These are phyloP conservation scores for Aotearoamyces nothofagi DNA, from an alignment of 2,329 filamentous ascomycete genomes.

Conservation along the genomic window DNA sequence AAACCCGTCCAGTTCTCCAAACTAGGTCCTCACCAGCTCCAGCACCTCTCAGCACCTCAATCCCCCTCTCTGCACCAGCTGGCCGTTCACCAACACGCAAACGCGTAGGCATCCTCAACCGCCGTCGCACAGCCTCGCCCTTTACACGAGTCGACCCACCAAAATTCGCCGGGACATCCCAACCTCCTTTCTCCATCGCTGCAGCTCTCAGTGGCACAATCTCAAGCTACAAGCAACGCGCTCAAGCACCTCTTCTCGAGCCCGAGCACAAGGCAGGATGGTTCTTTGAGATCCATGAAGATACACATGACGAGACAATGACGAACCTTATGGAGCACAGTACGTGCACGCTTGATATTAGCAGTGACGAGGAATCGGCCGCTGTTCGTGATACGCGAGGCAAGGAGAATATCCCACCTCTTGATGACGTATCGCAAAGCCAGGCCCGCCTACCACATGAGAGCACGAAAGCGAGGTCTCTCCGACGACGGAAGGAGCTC, in stretches of 20 bases:
- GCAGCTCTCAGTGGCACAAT: conserved; percentile 69
- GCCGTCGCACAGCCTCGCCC: conserved; percentile 46
- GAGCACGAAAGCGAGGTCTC: conserved; percentile 15
- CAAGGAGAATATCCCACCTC: conserved; percentile 88
- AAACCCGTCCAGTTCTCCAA: conserved; percentile 16
- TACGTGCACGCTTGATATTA: conserved; percentile 75
- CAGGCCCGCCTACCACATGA: conserved; percentile 11
- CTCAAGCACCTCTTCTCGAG: conserved; percentile 22
- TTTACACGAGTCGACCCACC: conserved; percentile 61
- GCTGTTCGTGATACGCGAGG: conserved; percentile 44
- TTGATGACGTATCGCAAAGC: conserved; percentile 42
- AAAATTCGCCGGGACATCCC: conserved; percentile 31
- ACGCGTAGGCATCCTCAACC: conserved; percentile 55
- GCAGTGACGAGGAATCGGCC: conserved; percentile 63
- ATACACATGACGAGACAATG: conserved; percentile 79
- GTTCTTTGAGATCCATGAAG: conserved; percentile 92
- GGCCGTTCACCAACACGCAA: conserved; percentile 65
- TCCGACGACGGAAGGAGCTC: conserved; percentile 19
- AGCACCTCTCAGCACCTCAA: conserved; percentile 12
- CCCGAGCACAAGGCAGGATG: conserved; percentile 48
- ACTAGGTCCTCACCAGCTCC: conserved; percentile 19
- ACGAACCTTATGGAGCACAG: conserved; percentile 88
- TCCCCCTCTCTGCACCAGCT: conserved; percentile 50
- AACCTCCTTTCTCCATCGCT: conserved; percentile 67
- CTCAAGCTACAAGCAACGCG: conserved; percentile 37